Conservation (phyloP, 306 rosid species). For the Boehmeria nivea region DNA sequence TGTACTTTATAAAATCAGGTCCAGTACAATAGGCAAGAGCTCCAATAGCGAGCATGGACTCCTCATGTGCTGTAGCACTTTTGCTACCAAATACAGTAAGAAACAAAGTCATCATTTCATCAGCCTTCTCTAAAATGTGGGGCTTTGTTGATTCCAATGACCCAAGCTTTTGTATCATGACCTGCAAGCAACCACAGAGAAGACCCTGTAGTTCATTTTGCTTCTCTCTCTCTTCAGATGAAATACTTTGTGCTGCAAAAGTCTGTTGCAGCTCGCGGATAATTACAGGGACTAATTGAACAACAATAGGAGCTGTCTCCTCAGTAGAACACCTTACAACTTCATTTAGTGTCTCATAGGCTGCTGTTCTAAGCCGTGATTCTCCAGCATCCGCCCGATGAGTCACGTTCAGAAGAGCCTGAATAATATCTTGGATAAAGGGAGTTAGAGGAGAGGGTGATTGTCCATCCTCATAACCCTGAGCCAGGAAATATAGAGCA, state of each 20-base stretch:
- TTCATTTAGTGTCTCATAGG: slow-evolving; percentile 88
- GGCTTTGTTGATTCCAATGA: slow-evolving; percentile 66
- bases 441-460: slow-evolving; percentile 70
- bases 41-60: slow-evolving; percentile 97
- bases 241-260: slow-evolving; percentile 57
- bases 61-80: slow-evolving; percentile 98
- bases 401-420: slow-evolving; percentile 65
- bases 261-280: slow-evolving; percentile 82
- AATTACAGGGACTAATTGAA: slow-evolving; percentile 69
- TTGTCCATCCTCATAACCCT: slow-evolving; percentile 82
- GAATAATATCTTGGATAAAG: slow-evolving; percentile 68
- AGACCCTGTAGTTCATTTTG: slow-evolving; percentile 91
- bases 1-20: slow-evolving; percentile 71
- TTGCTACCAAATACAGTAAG: slow-evolving; percentile 79
- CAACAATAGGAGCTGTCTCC: slow-evolving; percentile 77
- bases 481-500: slow-evolving; percentile 89
- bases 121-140: slow-evolving; percentile 72
- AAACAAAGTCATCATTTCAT: slow-evolving; percentile 82
- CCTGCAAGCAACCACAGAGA: slow-evolving; percentile 98
- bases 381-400: slow-evolving; percentile 90
- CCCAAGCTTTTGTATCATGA: slow-evolving; percentile 85
- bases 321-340: slow-evolving; percentile 90
- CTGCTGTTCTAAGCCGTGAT: slow-evolving; percentile 90
- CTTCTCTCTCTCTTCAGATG: slow-evolving; percentile 65
- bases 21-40: slow-evolving; percentile 87